These are phyloP conservation scores for Penicillium diatomitis DNA, from an alignment of 495 filamentous ascomycete species.

Conservation along the genomic window DNA sequence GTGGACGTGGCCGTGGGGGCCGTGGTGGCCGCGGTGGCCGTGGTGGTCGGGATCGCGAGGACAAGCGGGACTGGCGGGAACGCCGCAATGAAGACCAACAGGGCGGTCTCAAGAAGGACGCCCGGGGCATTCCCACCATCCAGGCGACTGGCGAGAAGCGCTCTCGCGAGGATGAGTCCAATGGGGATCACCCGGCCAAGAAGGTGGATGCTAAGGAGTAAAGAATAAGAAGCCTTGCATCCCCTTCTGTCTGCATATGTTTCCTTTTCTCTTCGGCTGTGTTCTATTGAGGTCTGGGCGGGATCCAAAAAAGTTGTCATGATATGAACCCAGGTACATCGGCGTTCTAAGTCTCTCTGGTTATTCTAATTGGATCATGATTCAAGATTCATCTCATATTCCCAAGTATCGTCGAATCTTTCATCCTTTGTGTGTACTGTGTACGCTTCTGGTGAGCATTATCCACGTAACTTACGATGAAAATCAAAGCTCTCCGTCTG, in stretches of 20 bases:
- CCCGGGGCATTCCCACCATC: conserved; percentile 42
- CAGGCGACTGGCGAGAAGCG: conserved; percentile 44
- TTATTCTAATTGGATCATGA: conserved; percentile 8
- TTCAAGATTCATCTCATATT: background rate
- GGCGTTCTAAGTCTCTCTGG: conserved; percentile 15
- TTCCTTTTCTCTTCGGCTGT: conserved; percentile 5
- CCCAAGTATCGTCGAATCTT: background rate
- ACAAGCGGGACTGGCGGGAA: conserved; percentile 59
- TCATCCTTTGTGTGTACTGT: background rate
- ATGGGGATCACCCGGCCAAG: conserved; percentile 35
- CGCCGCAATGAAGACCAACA: conserved; percentile 57
- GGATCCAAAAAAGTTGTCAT: conserved; percentile 17
- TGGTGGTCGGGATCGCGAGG: conserved; percentile 18
- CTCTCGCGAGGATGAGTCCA: conserved; percentile 34
- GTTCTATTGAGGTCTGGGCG: conserved; percentile 6
- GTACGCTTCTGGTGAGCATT: too few relatives aligned
- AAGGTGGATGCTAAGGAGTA: conserved; percentile 43
- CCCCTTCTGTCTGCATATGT: conserved; percentile 5
- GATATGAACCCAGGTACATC: conserved; percentile 13
- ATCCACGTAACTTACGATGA: too few relatives aligned
- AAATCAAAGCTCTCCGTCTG: too few relatives aligned
- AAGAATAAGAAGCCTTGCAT: background rate
- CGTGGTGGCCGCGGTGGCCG: conserved; percentile 21
- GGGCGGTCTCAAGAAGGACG: conserved; percentile 48
- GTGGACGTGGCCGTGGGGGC: conserved; percentile 26